Percentiles rank a stretch among this genome's conserved stretches.
Evolutionary conservation across 345 rosid species (phyloP).

Genomic region (Corchorus capsularis): DNA sequence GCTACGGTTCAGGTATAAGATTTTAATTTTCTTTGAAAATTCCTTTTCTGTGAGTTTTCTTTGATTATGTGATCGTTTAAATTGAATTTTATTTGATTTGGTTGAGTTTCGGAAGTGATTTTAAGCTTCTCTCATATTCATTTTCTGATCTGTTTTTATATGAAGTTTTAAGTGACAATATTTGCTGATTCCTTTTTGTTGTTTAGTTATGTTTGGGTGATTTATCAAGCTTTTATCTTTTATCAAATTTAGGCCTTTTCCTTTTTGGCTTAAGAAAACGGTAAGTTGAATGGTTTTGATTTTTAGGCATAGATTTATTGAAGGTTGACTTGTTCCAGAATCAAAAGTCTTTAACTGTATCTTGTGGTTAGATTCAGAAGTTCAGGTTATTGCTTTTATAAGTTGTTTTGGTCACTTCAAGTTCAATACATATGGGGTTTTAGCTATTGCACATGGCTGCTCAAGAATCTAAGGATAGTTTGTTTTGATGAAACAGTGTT

Average conservation of each 20-base stretch:
- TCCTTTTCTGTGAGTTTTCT: background rate
- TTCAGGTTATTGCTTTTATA: slow-evolving; percentile 3
- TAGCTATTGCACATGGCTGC: background rate
- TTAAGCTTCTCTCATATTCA: slow-evolving; percentile 1
- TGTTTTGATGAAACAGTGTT: slow-evolving; percentile 13
- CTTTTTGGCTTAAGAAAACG: background rate
- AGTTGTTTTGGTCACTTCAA: background rate
- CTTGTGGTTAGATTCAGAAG: background rate
- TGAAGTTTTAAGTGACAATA: background rate
- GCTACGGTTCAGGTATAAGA: slow-evolving; percentile 52
- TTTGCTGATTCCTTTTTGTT: slow-evolving; percentile 5
- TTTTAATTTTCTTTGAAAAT: background rate
- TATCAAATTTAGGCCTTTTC: background rate
- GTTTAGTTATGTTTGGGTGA: slow-evolving; percentile 1
- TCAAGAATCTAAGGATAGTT: slow-evolving; percentile 5
- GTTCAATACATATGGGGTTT: background rate
- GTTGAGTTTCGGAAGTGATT: slow-evolving; percentile 5
- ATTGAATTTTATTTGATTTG: background rate
- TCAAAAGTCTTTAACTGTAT: slow-evolving; percentile 14
- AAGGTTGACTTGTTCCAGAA: slow-evolving; percentile 25
- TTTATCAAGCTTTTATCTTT: background rate
- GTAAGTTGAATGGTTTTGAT: slow-evolving; percentile 4
- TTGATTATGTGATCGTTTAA: slow-evolving; percentile 1
- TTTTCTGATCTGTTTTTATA: slow-evolving; percentile 25
- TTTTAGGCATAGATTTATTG: slow-evolving; percentile 17